Conservation (phyloP, 116 monocot genomes). For the Phalaenopsis hybrid region DNA sequence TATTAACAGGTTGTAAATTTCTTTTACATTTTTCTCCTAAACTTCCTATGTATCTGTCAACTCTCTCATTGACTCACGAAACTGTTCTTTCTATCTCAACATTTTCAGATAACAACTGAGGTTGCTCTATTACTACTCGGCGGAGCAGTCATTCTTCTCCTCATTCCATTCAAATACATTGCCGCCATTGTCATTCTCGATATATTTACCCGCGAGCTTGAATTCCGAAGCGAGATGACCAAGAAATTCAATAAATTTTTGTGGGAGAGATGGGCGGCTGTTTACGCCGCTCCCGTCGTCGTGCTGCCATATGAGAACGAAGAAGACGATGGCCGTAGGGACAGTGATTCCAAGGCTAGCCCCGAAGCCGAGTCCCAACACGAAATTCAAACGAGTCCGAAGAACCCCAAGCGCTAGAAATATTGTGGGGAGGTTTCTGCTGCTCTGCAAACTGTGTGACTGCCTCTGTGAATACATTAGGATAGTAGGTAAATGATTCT, state of each 20-base stretch:
- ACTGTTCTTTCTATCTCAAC: neutral
- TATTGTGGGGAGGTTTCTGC: too few species aligned
- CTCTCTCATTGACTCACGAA: neutral
- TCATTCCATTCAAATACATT: constrained; percentile 73
- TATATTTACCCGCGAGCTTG: constrained; percentile 76
- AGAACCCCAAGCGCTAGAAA: too few species aligned
- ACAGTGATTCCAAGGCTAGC: too few species aligned
- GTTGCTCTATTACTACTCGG: constrained; percentile 59
- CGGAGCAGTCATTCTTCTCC: constrained; percentile 38
- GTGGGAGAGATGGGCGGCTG: constrained; percentile 68
- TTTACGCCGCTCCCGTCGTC: constrained; percentile 76
- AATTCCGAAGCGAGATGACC: constrained; percentile 69
- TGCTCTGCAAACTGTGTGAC: too few species aligned
- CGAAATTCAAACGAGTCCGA: too few species aligned
- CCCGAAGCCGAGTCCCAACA: too few species aligned
- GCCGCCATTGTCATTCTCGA: constrained; percentile 55
- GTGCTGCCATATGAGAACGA: constrained; percentile 58
- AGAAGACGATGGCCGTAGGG: neutral
- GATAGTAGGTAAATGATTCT: too few species aligned
- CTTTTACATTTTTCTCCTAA: neutral
- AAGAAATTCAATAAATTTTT: constrained; percentile 47
- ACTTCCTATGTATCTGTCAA: neutral
- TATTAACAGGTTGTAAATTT: too few species aligned
- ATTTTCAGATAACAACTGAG: constrained; percentile 66
- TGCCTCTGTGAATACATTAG: too few species aligned